A percentile compares a stretch with the other conserved stretches of the same genome.
phyloP scores from a whole-genome alignment of 106 monocot genomes.

The Chionographis japonica region DNA sequence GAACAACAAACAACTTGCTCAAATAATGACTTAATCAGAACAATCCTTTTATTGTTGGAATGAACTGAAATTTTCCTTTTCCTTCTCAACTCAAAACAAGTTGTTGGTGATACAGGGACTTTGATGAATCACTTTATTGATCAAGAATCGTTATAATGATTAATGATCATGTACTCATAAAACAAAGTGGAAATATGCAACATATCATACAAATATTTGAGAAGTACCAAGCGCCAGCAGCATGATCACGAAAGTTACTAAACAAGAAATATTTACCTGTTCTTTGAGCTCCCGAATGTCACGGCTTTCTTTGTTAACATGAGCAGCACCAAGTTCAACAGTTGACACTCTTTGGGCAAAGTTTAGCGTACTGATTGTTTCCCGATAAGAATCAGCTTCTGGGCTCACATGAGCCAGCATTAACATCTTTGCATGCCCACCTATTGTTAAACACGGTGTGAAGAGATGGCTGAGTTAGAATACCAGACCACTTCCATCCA shows the following conservation, averaged over 20 bases:
- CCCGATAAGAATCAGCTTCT: conserved; percentile 58
- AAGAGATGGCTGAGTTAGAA: background rate
- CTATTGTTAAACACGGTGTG: conserved; percentile 8
- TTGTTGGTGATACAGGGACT: too few species aligned
- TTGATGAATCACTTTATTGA: too few species aligned
- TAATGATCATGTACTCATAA: too few species aligned
- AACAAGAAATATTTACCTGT: conserved; percentile 38
- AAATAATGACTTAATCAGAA: too few species aligned
- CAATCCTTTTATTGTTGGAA: too few species aligned
- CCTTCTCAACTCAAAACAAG: too few species aligned
- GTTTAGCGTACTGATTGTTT: conserved; percentile 83
- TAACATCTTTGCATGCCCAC: conserved; percentile 87
- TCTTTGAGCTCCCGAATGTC: conserved; percentile 75
- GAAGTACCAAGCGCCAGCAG: background rate
- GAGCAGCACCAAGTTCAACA: conserved; percentile 81
- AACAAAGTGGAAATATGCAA: too few species aligned
- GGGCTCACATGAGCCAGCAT: conserved; percentile 95
- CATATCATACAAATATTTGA: background rate
- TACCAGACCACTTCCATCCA: background rate
- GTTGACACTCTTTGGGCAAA: conserved; percentile 86
- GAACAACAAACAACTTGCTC: too few species aligned
- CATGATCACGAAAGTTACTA: background rate
- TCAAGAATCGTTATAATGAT: too few species aligned
- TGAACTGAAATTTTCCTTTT: too few species aligned
- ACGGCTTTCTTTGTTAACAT: conserved; percentile 69